Evolutionary conservation across 1,284 basidiomycete genomes (phyloP).

Genomic region (Ustilago hordei): DNA sequence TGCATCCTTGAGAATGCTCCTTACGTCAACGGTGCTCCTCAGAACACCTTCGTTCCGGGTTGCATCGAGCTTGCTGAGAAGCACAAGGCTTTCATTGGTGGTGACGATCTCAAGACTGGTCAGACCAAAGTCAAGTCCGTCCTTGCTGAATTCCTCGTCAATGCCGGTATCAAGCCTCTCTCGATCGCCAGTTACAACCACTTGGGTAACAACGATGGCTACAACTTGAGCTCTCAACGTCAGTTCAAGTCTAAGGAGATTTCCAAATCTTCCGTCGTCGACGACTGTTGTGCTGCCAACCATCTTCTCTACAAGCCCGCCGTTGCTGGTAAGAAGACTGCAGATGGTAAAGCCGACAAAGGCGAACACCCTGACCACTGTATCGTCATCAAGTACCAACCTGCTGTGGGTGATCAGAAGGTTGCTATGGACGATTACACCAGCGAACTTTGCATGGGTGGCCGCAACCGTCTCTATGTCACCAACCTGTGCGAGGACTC

Average conservation of each 20-base stretch:
- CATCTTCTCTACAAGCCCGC: slow-evolving; percentile 87
- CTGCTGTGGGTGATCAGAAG: slow-evolving; percentile 89
- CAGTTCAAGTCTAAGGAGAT: slow-evolving; percentile 97
- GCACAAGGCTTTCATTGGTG: slow-evolving; percentile 91
- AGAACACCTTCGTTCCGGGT: slow-evolving; percentile 99
- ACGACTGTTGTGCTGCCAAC: slow-evolving; percentile 79
- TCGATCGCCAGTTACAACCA: slow-evolving; percentile 98
- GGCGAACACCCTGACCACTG: slow-evolving; percentile 97
- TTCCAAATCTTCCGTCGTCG: slow-evolving; percentile 90
- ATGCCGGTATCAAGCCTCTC: slow-evolving; percentile 97
- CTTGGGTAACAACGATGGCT: slow-evolving; percentile 97
- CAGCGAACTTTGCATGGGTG: slow-evolving; percentile 80
- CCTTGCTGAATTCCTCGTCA: slow-evolving; percentile 96
- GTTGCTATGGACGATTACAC: slow-evolving; percentile 97
- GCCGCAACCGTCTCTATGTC: slow-evolving; percentile 70
- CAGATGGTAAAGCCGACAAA: slow-evolving; percentile 75
- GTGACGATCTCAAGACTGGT: slow-evolving; percentile 90
- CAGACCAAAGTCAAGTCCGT: slow-evolving; percentile 79
- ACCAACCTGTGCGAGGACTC: slow-evolving; percentile 78
- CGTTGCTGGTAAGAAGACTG: slow-evolving; percentile 61
- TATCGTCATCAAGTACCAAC: slow-evolving; percentile 77
- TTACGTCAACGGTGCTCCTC: slow-evolving; percentile 97
- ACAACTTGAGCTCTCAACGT: slow-evolving; percentile 86
- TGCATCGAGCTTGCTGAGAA: slow-evolving; percentile 92
- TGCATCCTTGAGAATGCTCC: slow-evolving; percentile 94